These are phyloP conservation scores for Hyaloraphidium curvatum DNA, from an alignment of 192 early-diverging fungal species.

Conservation along the genomic window DNA sequence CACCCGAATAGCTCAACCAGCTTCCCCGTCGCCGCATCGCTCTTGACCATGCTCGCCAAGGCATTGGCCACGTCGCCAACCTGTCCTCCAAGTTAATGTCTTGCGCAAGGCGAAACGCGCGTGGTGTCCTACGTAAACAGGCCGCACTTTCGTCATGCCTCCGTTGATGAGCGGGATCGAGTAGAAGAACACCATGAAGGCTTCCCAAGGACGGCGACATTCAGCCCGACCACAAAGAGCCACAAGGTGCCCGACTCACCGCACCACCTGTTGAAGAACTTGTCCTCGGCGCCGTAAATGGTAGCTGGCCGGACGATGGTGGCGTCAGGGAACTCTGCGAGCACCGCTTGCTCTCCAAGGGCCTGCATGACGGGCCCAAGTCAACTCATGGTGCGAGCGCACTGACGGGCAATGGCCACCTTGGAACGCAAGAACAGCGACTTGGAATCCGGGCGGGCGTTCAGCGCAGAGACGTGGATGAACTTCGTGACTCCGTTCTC, in stretches of 20 bases:
- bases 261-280: conserved; percentile 78
- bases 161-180: conserved; percentile 44
- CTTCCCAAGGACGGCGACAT: neutral
- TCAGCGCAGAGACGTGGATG: conserved; percentile 76
- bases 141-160: conserved; percentile 43
- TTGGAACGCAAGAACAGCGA: conserved; percentile 70
- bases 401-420: conserved; percentile 22
- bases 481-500: conserved; percentile 68
- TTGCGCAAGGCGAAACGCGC: neutral
- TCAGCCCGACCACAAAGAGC: neutral
- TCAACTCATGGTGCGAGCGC: neutral
- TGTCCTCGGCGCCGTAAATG: conserved; percentile 83
- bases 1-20: conserved; percentile 79
- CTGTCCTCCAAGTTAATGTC: conserved; percentile 14
- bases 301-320: conserved; percentile 81
- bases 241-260: conserved; percentile 14
- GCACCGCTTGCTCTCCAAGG: conserved; percentile 73
- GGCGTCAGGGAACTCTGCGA: conserved; percentile 72
- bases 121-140: conserved; percentile 34
- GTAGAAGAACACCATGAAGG: conserved; percentile 6
- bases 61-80: conserved; percentile 73
- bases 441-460: conserved; percentile 49
- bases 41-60: conserved; percentile 50
- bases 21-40: conserved; percentile 57
- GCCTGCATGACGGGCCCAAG: conserved; percentile 27